Evolutionary conservation across 2,329 filamentous ascomycete genomes (phyloP).

Genomic region (Aspergillus tubingensis): DNA sequence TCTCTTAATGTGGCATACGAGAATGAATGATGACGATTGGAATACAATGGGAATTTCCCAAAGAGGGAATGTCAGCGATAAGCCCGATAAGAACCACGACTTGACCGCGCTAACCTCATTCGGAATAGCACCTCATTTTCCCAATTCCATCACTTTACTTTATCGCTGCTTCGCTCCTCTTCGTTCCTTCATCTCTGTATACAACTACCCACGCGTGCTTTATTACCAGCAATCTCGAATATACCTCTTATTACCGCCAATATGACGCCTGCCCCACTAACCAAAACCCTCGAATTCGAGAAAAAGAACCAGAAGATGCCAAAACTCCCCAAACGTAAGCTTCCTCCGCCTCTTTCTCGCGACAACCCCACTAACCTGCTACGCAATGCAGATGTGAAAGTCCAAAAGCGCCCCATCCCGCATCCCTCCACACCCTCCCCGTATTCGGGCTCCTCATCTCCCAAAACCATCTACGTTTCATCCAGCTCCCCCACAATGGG

Average conservation of each 20-base stretch:
- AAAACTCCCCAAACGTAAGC: slow-evolving; percentile 40
- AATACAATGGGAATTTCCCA: neutral
- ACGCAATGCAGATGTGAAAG: slow-evolving; percentile 44
- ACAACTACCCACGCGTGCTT: neutral
- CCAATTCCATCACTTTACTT: neutral
- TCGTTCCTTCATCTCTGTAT: neutral
- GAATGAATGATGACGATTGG: neutral
- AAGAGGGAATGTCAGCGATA: neutral
- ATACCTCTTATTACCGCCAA: neutral
- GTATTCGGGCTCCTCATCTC: slow-evolving; percentile 50
- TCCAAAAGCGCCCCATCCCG: slow-evolving; percentile 61
- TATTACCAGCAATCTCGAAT: neutral
- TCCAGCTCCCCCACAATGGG: slow-evolving; percentile 59
- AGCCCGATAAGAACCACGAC: neutral
- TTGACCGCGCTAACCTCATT: neutral
- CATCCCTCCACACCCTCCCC: slow-evolving; percentile 57
- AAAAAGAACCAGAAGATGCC: slow-evolving; percentile 41
- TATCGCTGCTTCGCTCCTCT: neutral
- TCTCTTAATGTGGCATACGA: neutral
- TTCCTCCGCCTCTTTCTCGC: neutral
- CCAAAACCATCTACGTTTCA: slow-evolving; percentile 61
- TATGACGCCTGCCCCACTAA: neutral
- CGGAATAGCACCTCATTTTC: neutral
- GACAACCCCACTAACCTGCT: neutral
- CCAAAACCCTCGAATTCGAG: slow-evolving; percentile 35